These are phyloP conservation scores for Phalaenopsis aphrodite DNA, from an alignment of 106 monocot species.

Conservation along the genomic window DNA sequence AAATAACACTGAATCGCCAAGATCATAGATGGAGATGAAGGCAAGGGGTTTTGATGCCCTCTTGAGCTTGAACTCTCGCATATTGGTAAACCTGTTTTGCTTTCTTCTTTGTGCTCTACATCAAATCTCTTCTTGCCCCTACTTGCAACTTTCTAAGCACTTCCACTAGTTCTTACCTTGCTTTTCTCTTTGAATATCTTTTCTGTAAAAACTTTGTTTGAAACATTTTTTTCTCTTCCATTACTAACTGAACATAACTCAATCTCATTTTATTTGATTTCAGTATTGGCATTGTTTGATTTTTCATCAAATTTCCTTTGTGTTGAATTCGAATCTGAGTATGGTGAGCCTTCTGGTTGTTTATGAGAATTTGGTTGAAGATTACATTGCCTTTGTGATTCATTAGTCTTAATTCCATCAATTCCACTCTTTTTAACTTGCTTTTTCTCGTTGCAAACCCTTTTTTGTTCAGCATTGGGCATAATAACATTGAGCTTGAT, in stretches of 20 bases:
- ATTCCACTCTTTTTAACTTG: no score
- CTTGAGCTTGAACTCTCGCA: slow-evolving; percentile 9
- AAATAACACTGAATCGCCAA: neutral
- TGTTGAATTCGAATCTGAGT: slow-evolving; percentile 1
- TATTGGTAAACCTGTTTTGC: slow-evolving; percentile 4
- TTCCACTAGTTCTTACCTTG: neutral
- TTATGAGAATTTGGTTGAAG: neutral
- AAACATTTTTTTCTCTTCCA: neutral
- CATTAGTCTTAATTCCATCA: no score
- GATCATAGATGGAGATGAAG: slow-evolving; percentile 56
- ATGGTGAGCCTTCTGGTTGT: slow-evolving; percentile 8
- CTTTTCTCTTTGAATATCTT: neutral
- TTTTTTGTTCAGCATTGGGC: no score
- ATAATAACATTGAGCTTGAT: slow-evolving; percentile 10
- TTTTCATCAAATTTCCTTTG: neutral
- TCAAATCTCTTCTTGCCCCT: slow-evolving; percentile 24
- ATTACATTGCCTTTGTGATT: neutral
- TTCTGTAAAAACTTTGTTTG: neutral
- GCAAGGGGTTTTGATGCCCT: slow-evolving; percentile 33
- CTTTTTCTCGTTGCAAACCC: no score
- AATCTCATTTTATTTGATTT: slow-evolving; percentile 14
- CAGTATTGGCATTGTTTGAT: slow-evolving; percentile 14
- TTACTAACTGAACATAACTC: neutral
- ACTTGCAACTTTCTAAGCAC: neutral
- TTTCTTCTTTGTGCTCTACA: slow-evolving; percentile 20